Evolutionary conservation across 371 early-diverging fungal species (phyloP).

Genomic region (Rhizopus stolonifer): DNA sequence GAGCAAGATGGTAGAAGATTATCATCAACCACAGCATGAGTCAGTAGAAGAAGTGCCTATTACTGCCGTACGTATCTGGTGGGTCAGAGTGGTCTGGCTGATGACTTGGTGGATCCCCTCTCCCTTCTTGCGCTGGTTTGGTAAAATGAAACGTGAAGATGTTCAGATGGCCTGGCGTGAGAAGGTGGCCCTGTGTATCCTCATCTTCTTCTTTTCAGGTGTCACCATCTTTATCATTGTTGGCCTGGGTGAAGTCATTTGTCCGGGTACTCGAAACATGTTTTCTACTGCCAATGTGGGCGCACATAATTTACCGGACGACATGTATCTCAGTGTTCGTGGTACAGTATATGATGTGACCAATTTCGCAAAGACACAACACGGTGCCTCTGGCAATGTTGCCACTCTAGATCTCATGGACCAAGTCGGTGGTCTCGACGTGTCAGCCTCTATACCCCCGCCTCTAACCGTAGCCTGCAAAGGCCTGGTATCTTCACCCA

Average conservation of each 20-base stretch:
- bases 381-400: constrained; percentile 46
- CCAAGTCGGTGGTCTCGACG: constrained; percentile 66
- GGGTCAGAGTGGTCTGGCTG: constrained; percentile 85
- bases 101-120: constrained; percentile 92
- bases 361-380: constrained; percentile 55
- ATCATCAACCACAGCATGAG: constrained; percentile 51
- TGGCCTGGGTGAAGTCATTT: constrained; percentile 84
- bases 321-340: constrained; percentile 65
- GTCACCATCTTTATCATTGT: constrained; percentile 88
- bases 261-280: constrained; percentile 75
- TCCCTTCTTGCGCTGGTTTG: constrained; percentile 60
- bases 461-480: constrained; percentile 64
- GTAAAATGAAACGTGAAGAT: constrained; percentile 81
- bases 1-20: constrained; percentile 54
- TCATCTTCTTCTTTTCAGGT: constrained; percentile 81
- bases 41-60: constrained; percentile 58
- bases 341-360: constrained; percentile 74
- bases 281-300: constrained; percentile 57
- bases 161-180: constrained; percentile 96
- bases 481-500: constrained; percentile 46
- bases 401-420: constrained; percentile 57
- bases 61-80: constrained; percentile 67
- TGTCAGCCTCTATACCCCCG: constrained; percentile 70
- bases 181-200: constrained; percentile 88
- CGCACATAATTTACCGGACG: constrained; percentile 37